Evolutionary conservation across 163 green algal species (phyloP).

Genomic region (Chlamydomonas reinhardtii): DNA sequence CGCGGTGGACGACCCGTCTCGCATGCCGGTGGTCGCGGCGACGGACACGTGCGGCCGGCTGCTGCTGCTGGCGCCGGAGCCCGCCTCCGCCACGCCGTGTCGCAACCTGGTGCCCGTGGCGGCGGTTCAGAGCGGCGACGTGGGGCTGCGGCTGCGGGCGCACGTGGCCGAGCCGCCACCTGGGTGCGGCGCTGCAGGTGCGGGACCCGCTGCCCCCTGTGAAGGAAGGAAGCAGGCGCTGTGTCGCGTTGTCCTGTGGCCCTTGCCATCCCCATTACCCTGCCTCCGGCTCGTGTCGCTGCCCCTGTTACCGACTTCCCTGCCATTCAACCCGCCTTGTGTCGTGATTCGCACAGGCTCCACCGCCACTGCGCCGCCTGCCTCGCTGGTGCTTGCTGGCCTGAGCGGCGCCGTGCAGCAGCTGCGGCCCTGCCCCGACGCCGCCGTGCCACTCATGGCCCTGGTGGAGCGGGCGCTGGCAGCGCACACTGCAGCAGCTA

Average conservation of each 20-base stretch:
- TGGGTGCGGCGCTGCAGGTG: not conserved
- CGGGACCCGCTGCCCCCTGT: no score
- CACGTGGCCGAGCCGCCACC: not conserved
- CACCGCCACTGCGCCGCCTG: no score
- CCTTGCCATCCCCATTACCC: no score
- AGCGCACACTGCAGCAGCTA: not conserved
- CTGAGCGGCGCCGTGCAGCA: not conserved
- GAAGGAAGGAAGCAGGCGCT: no score
- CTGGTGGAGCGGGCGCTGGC: conserved; percentile 21
- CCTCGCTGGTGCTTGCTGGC: conserved; percentile 17
- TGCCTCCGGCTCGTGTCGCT: no score
- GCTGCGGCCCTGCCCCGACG: not conserved
- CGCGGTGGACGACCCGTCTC: no score
- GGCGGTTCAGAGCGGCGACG: not conserved
- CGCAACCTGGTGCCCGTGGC: conserved; percentile 14
- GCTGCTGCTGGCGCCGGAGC: conserved; percentile 31
- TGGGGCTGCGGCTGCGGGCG: conserved; percentile 14
- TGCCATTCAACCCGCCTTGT: no score
- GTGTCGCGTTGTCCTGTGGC: no score
- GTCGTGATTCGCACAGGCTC: no score
- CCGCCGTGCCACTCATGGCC: conserved; percentile 25
- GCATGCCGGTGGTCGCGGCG: not conserved
- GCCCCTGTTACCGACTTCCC: no score
- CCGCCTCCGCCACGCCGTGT: not conserved
- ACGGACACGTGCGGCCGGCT: not conserved